Percentiles rank a stretch among this genome's conserved stretches.
These are phyloP conservation scores for Bathelium albidoporum DNA, from an alignment of 495 filamentous ascomycete species.

Conservation along the genomic window DNA sequence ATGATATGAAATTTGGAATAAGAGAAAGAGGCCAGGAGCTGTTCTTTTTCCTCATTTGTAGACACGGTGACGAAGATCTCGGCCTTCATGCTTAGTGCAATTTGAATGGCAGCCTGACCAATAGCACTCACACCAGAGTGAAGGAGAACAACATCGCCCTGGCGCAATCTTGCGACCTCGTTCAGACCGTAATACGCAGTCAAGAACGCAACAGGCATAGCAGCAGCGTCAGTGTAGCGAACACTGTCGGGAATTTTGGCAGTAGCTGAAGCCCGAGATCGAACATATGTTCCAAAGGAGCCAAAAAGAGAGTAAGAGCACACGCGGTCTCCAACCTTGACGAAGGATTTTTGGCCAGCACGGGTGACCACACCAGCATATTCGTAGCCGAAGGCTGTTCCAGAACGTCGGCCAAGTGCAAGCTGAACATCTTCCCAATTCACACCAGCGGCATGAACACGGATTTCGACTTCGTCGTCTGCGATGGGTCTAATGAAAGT, in stretches of 20 bases:
- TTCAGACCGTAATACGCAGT: constrained; percentile 34
- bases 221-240: constrained; percentile 34
- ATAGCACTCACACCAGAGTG: constrained; percentile 39
- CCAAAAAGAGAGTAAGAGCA: not conserved
- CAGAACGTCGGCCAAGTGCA: not conserved
- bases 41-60: constrained; percentile 31
- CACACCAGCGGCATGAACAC: not conserved
- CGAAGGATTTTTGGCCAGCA: not conserved
- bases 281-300: not conserved
- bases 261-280: not conserved
- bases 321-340: not conserved
- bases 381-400: not conserved
- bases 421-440: constrained; percentile 7
- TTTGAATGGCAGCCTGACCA: constrained; percentile 40
- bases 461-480: constrained; percentile 2
- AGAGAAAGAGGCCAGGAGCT: constrained; percentile 29
- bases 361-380: not conserved
- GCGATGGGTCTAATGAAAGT: not conserved
- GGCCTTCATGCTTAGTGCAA: constrained; percentile 29
- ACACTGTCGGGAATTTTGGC: not conserved
- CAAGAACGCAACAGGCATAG: constrained; percentile 33
- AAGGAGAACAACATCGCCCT: constrained; percentile 38
- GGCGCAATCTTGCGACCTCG: constrained; percentile 23
- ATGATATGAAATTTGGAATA: constrained; percentile 37
- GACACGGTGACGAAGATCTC: constrained; percentile 40